Conservation (phyloP, 2,329 filamentous ascomycete genomes). For the Fusarium denticulatum region DNA sequence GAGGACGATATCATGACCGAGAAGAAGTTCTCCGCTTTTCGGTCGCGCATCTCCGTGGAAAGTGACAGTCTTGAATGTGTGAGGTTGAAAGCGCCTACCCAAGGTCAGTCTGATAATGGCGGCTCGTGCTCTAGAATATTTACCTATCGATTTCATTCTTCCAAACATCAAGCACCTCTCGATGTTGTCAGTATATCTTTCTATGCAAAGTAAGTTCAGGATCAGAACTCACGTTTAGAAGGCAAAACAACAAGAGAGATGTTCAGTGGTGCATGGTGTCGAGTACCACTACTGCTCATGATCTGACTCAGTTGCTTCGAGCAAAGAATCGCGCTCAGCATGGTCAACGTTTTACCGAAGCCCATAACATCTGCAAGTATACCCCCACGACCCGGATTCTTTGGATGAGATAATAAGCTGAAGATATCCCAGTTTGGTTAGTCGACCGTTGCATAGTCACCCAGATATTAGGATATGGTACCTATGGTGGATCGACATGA, state of each 20-base stretch:
- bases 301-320: accelerated
- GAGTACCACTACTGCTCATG: accelerated
- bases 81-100: background rate
- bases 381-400: background rate
- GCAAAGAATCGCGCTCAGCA: background rate
- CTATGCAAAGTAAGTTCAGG: accelerated
- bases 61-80: accelerated
- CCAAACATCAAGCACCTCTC: conserved; percentile 13
- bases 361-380: conserved; percentile 11
- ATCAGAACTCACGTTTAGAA: background rate
- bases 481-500: background rate
- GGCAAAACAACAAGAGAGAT: background rate
- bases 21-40: accelerated
- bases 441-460: accelerated
- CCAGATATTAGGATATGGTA: accelerated
- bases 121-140: accelerated
- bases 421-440: accelerated
- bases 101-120: accelerated
- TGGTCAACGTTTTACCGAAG: background rate
- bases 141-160: background rate
- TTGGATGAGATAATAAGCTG: accelerated
- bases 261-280: accelerated
- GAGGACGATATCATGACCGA: background rate
- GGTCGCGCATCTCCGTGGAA: background rate
- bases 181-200: background rate